Conservation (phyloP, 768 basidiomycete species). For the Rhodocollybia butyracea region DNA sequence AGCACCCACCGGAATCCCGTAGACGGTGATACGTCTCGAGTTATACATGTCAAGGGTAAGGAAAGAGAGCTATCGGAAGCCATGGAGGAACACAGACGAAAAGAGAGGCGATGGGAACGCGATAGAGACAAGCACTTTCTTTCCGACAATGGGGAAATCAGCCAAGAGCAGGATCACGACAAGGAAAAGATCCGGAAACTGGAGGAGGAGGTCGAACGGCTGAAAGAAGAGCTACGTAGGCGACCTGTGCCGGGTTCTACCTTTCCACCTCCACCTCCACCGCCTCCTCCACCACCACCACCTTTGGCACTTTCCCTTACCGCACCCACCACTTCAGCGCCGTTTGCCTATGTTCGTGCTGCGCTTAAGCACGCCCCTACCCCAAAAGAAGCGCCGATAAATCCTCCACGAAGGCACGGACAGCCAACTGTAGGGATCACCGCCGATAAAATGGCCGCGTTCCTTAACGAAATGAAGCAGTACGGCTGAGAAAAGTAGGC, state of each 20-base stretch:
- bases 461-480: constrained; percentile 77
- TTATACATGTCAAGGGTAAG: constrained; percentile 51
- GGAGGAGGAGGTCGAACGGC: constrained; percentile 2
- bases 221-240: not conserved
- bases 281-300: constrained; percentile 39
- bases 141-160: constrained; percentile 42
- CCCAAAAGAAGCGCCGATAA: constrained; percentile 69
- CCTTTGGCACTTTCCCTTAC: constrained; percentile 28
- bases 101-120: constrained; percentile 36
- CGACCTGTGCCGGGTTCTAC: not conserved
- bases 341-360: constrained; percentile 64
- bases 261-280: constrained; percentile 38
- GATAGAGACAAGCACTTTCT: constrained; percentile 32
- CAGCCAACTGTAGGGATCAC: constrained; percentile 71
- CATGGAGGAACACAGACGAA: constrained; percentile 45
- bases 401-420: constrained; percentile 45
- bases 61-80: constrained; percentile 61
- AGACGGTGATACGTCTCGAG: constrained; percentile 38
- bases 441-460: constrained; percentile 80
- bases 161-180: constrained; percentile 66
- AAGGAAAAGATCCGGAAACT: constrained; percentile 37
- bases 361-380: constrained; percentile 53
- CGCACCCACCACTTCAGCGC: constrained; percentile 21
- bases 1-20: constrained; percentile 18
- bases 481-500: constrained; percentile 57